Conservation (phyloP, 2,329 filamentous ascomycete species). For the Acrocalymma vagum region DNA sequence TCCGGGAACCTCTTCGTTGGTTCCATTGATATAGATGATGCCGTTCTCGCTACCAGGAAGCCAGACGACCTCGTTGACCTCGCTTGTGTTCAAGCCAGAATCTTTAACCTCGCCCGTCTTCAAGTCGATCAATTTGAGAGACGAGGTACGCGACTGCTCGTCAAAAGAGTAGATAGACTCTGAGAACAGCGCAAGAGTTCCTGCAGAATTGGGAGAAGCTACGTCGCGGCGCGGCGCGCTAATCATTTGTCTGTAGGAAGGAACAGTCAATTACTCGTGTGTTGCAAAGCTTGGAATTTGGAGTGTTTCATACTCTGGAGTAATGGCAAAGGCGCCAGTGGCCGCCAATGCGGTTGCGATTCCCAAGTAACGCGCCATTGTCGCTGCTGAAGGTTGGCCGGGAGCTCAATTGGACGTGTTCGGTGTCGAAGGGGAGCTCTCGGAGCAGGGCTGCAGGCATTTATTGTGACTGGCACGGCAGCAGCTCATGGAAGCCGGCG, state of each 20-base stretch:
- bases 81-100: constrained; percentile 39
- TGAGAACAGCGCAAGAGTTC: constrained; percentile 71
- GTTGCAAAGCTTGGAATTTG: neutral
- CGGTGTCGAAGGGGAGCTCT: constrained; percentile 23
- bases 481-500: too few species aligned
- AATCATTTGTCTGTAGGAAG: constrained; percentile 57
- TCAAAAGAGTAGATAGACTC: constrained; percentile 83
- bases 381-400: constrained; percentile 34
- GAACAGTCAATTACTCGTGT: constrained; percentile 11
- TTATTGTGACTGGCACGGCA: too few species aligned
- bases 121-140: constrained; percentile 48
- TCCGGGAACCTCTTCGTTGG: constrained; percentile 63
- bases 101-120: constrained; percentile 42
- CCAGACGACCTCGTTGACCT: constrained; percentile 44
- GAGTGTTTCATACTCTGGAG: constrained; percentile 40
- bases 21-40: constrained; percentile 71
- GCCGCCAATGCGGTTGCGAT: constrained; percentile 43
- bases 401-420: constrained; percentile 36
- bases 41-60: constrained; percentile 49
- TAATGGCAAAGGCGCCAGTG: constrained; percentile 41
- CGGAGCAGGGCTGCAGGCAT: constrained; percentile 22
- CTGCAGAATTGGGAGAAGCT: constrained; percentile 72
- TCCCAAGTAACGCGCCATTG: constrained; percentile 45
- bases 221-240: constrained; percentile 76
- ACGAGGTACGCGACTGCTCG: constrained; percentile 70